Evolutionary conservation across 805 yeast genomes (phyloP).

Genomic region (Sugiyamaella lignohabitans): DNA sequence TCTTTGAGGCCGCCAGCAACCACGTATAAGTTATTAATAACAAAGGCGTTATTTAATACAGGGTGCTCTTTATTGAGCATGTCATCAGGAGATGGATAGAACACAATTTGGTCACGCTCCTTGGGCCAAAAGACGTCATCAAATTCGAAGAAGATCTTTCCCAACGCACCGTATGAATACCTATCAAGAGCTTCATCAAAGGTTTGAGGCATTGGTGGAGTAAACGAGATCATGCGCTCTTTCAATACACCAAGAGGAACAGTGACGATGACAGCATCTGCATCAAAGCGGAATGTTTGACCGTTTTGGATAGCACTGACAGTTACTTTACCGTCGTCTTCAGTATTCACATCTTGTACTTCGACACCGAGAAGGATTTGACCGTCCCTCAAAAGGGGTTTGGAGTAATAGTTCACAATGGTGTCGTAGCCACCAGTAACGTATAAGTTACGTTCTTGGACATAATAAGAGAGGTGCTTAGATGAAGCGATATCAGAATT

Average conservation of each 20-base stretch:
- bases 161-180: slow-evolving; percentile 25
- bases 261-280: slow-evolving; percentile 27
- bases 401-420: slow-evolving; percentile 16
- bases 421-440: slow-evolving; percentile 23
- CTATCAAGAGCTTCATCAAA: slow-evolving; percentile 17
- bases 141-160: slow-evolving; percentile 29
- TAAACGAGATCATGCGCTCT: slow-evolving; percentile 18
- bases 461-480: slow-evolving; percentile 16
- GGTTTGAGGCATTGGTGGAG: slow-evolving; percentile 22
- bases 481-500: slow-evolving; percentile 16
- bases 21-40: slow-evolving; percentile 20
- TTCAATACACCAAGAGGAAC: slow-evolving; percentile 29
- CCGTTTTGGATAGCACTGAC: slow-evolving; percentile 1
- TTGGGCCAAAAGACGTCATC: slow-evolving; percentile 28
- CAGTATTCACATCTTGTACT: slow-evolving; percentile 13
- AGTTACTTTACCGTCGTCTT: slow-evolving; percentile 1
- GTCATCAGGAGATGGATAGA: slow-evolving; percentile 17
- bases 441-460: slow-evolving; percentile 19
- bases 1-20: slow-evolving; percentile 21
- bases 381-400: slow-evolving; percentile 17
- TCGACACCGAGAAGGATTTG: slow-evolving; percentile 17
- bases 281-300: slow-evolving; percentile 14
- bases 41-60: slow-evolving; percentile 18
- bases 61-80: slow-evolving; percentile 10
- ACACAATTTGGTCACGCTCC: slow-evolving; percentile 25